Percentiles rank a stretch among this genome's conserved stretches.
Conservation (phyloP, 78 protist genomes). For the Speleostelium caveatum region DNA sequence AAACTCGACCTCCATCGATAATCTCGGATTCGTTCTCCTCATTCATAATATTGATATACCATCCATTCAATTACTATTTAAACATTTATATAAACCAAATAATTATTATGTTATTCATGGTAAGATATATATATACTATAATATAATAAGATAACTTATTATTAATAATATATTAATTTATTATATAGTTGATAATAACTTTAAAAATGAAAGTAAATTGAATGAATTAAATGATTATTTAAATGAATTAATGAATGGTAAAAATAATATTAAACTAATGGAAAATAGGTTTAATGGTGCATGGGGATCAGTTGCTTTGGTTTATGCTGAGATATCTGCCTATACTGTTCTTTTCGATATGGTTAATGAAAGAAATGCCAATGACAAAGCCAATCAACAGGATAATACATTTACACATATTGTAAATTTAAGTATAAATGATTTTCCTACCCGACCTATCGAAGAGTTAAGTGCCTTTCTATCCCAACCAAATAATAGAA, state of each 20-base stretch:
- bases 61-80: constrained; percentile 1
- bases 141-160: not conserved
- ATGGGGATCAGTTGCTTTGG: constrained; percentile 40
- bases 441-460: constrained; percentile 49
- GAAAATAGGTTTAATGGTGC: not conserved
- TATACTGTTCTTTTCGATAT: constrained; percentile 24
- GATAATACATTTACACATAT: constrained; percentile 16
- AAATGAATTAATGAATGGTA: not conserved
- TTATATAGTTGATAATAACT: constrained; percentile 16
- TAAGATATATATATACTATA: too few relatives aligned
- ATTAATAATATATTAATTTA: not conserved
- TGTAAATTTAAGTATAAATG: constrained; percentile 25
- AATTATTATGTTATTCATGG: constrained; percentile 47
- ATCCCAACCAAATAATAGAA: constrained; percentile 3
- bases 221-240: not conserved
- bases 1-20: not conserved
- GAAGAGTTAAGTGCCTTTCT: too few relatives aligned
- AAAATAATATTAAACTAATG: constrained; percentile 5
- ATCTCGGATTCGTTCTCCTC: constrained; percentile 24
- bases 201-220: not conserved
- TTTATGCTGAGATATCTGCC: constrained; percentile 14
- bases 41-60: not conserved
- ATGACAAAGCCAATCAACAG: not conserved
- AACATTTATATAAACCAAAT: constrained; percentile 3
- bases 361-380: constrained; percentile 19